phyloP scores from a whole-genome alignment of 2,329 filamentous ascomycete genomes.

The Cryphonectria japonica region DNA sequence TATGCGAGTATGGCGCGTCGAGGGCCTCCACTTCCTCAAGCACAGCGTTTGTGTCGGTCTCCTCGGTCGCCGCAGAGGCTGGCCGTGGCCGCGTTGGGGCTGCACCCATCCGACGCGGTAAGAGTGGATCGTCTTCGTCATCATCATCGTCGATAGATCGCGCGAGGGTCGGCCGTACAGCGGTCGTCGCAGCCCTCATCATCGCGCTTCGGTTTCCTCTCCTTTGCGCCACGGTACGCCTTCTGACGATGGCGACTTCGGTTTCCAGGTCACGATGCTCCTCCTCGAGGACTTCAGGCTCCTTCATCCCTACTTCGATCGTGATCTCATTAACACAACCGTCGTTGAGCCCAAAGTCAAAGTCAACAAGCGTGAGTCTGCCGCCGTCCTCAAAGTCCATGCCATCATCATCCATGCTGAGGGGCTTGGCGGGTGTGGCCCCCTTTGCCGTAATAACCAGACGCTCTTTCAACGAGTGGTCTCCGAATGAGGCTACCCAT shows the following conservation, averaged over 20 bases:
- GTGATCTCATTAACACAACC: slow-evolving; percentile 62
- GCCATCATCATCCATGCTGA: slow-evolving; percentile 68
- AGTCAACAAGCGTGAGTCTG: slow-evolving; percentile 73
- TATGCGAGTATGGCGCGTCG: slow-evolving; percentile 74
- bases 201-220: slow-evolving; percentile 53
- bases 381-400: slow-evolving; percentile 80
- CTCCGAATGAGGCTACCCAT: slow-evolving; percentile 66
- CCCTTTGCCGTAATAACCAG: slow-evolving; percentile 76
- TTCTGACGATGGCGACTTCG: slow-evolving; percentile 78
- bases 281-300: slow-evolving; percentile 73
- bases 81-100: slow-evolving; percentile 33
- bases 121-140: slow-evolving; percentile 57
- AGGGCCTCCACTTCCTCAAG: slow-evolving; percentile 63
- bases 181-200: slow-evolving; percentile 53
- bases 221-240: slow-evolving; percentile 71
- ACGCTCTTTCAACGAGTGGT: slow-evolving; percentile 54
- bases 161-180: slow-evolving; percentile 39
- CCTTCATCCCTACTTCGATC: slow-evolving; percentile 74
- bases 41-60: slow-evolving; percentile 51
- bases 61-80: slow-evolving; percentile 38
- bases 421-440: slow-evolving; percentile 59
- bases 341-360: slow-evolving; percentile 64
- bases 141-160: slow-evolving; percentile 31
- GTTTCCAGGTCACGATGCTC: slow-evolving; percentile 74
- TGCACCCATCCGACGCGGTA: slow-evolving; percentile 53